A percentile compares a stretch with the other conserved stretches of the same genome.
Evolutionary conservation across 75 land plant genomes (phyloP).

Genomic region (Larix kaempferi): DNA sequence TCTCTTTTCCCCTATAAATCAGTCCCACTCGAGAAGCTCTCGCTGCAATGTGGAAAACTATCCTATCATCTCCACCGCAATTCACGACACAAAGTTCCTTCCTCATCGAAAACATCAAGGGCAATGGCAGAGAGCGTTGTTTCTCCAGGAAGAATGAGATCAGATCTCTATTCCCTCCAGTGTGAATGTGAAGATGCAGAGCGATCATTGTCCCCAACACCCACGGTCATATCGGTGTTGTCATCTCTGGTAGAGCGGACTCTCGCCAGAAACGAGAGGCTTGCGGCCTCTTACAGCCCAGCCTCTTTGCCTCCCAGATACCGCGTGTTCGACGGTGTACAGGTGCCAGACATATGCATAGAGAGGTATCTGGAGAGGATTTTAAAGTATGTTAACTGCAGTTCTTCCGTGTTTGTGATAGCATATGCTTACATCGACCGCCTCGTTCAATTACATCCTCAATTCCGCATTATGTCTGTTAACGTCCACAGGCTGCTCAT

Average conservation of each 20-base stretch:
- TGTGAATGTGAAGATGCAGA: slow-evolving; percentile 7
- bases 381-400: slow-evolving; percentile 51
- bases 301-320: slow-evolving; percentile 3
- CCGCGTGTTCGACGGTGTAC: slow-evolving; percentile 31
- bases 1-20: background rate
- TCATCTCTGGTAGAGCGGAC: slow-evolving; percentile 67
- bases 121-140: slow-evolving; percentile 1
- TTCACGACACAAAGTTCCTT: background rate
- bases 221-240: slow-evolving; percentile 56
- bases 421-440: slow-evolving; percentile 79
- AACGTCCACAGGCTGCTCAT: slow-evolving; percentile 79
- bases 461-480: slow-evolving; percentile 29
- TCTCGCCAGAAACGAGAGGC: slow-evolving; percentile 53
- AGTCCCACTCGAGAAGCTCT: background rate
- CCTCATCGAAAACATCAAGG: background rate
- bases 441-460: slow-evolving; percentile 40
- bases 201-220: slow-evolving; percentile 12
- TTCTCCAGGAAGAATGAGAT: slow-evolving; percentile 55
- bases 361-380: slow-evolving; percentile 66
- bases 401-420: slow-evolving; percentile 62
- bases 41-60: background rate
- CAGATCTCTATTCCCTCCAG: slow-evolving; percentile 33
- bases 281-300: slow-evolving; percentile 8
- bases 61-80: background rate
- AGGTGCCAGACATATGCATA: slow-evolving; percentile 56